Percentiles rank a stretch among this genome's conserved stretches.
These are phyloP conservation scores for Hirsutella minnesotensis DNA, from an alignment of 2,329 filamentous ascomycete genomes.

Conservation along the genomic window DNA sequence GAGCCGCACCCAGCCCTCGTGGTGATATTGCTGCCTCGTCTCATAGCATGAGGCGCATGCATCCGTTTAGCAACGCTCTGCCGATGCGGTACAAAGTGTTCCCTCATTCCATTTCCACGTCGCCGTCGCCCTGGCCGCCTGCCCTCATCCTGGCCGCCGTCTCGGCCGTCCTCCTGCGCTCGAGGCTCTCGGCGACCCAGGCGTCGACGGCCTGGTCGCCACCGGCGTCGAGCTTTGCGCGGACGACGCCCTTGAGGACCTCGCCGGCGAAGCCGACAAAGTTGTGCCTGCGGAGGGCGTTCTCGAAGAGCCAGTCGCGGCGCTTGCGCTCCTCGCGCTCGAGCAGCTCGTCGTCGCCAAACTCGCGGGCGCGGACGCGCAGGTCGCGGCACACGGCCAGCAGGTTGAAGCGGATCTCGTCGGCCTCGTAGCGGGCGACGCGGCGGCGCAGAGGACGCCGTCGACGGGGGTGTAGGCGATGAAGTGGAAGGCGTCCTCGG, in stretches of 20 bases:
- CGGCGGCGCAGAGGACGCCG: constrained; percentile 67
- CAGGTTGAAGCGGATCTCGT: constrained; percentile 92
- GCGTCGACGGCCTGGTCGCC: constrained; percentile 52
- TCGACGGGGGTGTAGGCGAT: constrained; percentile 83
- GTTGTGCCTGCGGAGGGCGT: constrained; percentile 81
- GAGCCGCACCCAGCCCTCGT: no score
- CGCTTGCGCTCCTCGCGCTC: constrained; percentile 75
- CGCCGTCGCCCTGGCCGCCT: constrained; percentile 21
- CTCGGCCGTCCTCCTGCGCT: constrained; percentile 34
- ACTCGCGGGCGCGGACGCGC: constrained; percentile 61
- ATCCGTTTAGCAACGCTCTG: no score
- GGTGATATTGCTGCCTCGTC: no score
- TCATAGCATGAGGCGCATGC: no score
- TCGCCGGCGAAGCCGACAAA: constrained; percentile 94
- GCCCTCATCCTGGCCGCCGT: constrained; percentile 18
- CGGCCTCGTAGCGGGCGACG: constrained; percentile 70
- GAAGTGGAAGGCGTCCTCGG: constrained; percentile 94
- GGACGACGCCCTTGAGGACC: constrained; percentile 77
- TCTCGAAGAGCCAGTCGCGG: constrained; percentile 86
- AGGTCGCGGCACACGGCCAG: constrained; percentile 85
- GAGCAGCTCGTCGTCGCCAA: constrained; percentile 71
- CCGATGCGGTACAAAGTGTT: no score
- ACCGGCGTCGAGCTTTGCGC: constrained; percentile 55
- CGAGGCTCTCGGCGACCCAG: constrained; percentile 61
- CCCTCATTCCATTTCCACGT: constrained; percentile 27